Evolutionary conservation across 768 basidiomycete species (phyloP).

Genomic region (Boletus rubroflammeus): DNA sequence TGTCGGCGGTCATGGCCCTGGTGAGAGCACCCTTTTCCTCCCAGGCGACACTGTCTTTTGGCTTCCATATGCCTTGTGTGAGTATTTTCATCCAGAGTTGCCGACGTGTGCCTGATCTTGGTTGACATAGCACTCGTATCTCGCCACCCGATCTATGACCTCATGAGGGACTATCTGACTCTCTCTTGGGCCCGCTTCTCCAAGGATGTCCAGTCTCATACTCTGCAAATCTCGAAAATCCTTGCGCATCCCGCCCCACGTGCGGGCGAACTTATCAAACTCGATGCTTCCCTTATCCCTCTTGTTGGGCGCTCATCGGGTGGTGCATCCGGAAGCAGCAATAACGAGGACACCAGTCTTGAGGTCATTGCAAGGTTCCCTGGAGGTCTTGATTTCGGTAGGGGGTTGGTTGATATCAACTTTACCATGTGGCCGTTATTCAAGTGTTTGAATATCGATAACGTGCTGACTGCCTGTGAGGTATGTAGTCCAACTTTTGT

Average conservation of each 20-base stretch:
- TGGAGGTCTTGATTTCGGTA: conserved; percentile 90
- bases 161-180: conserved; percentile 95
- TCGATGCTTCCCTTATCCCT: conserved; percentile 73
- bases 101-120: conserved; percentile 7
- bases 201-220: conserved; percentile 91
- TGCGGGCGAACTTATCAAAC: conserved; percentile 79
- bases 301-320: conserved; percentile 40
- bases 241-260: conserved; percentile 84
- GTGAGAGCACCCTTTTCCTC: conserved; percentile 84
- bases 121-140: conserved; percentile 71
- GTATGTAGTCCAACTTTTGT: conserved; percentile 33
- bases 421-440: conserved; percentile 98
- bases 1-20: conserved; percentile 68
- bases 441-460: conserved; percentile 88
- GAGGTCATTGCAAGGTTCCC: conserved; percentile 90
- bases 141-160: conserved; percentile 88
- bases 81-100: conserved; percentile 28
- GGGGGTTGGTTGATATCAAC: conserved; percentile 88
- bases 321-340: conserved; percentile 30
- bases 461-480: conserved; percentile 91
- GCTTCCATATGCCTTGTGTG: conserved; percentile 90
- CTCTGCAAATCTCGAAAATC: conserved; percentile 85
- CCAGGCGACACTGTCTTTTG: conserved; percentile 91
- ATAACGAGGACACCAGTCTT: conserved; percentile 45
- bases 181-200: conserved; percentile 93